Base-by-base conservation (phyloP, 805 yeast species). In the Lachancea kluyveri region DNA sequence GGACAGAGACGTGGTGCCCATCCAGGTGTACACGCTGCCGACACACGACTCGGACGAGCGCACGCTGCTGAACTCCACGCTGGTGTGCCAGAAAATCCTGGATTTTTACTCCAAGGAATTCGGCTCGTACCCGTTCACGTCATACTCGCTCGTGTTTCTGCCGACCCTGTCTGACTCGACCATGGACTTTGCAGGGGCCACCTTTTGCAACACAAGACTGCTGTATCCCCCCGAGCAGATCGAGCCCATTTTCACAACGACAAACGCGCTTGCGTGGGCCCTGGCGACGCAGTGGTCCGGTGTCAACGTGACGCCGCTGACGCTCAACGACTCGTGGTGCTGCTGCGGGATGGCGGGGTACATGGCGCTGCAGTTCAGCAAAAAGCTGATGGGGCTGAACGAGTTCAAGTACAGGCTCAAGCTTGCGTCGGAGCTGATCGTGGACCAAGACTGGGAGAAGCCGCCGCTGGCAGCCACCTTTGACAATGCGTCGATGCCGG, bases 261-360 rank as follows among this genome's bases (percentile, higher is more conserved):
- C 95, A 0, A 86, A 83, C 39, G 52, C 64, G 0, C 54, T 92
- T 3, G 68, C 90, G 0, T 72, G 75, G 35, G 77, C 84, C 0
- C 57, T 92, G 13, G 81, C 97, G 0, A 71, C 75, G 4, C 98
- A 92, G 54, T 92, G 96, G 94, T 74, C 94, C 0, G 96, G 96
- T 11, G 79, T 92, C 21, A 85, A 84, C 52, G 85, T 92, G 12
- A 79, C 86, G 3, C 96, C 97, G 0, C 70, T 70, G 33, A 70
- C 77, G 1, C 71, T 77, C 52, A 75, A 82, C 44, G 96, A 92
- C 54, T 43, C 84, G 5, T 92, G 99, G 98, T 73, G 90, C 41
- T 80, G 88, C 2, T 60, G 82, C 17, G 98, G 97, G 3, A 76
- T 92, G 37, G 71, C 95, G 0, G 72, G 76, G 21, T 90, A 69